Conservation (phyloP, 1,284 basidiomycete genomes). For the Rhodotorula mucilaginosa region DNA sequence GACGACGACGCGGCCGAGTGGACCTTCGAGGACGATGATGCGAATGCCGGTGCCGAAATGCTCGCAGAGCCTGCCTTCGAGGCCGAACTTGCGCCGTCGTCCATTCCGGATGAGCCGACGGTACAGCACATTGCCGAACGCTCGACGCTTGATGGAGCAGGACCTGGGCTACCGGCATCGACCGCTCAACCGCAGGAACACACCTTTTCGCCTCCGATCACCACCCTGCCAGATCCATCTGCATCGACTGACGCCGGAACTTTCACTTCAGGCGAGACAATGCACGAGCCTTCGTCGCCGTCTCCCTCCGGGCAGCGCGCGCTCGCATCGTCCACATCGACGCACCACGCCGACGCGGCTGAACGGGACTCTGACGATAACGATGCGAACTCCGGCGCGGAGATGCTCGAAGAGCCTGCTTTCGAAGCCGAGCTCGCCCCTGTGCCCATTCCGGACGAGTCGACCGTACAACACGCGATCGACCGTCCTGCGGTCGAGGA, state of each 20-base stretch:
- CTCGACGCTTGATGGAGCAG: not conserved
- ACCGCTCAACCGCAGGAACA: not conserved
- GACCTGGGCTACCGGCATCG: not conserved
- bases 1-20: not conserved
- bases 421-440: not conserved
- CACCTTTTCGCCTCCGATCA: slow-evolving; percentile 1
- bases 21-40: not conserved
- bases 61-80: not conserved
- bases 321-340: not conserved
- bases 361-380: too few species aligned
- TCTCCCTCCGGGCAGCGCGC: not conserved
- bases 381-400: not conserved
- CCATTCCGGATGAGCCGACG: not conserved
- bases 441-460: not conserved
- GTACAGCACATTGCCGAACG: slow-evolving; percentile 2
- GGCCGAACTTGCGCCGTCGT: not conserved
- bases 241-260: not conserved
- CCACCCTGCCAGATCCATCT: not conserved
- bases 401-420: not conserved
- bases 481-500: not conserved
- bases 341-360: not conserved
- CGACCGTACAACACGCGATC: not conserved
- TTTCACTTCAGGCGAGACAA: not conserved
- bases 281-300: too few species aligned
- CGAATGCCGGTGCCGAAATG: not conserved